Base-by-base conservation (phyloP, 2,329 filamentous ascomycete species). In the Emericellopsis atlantica region DNA sequence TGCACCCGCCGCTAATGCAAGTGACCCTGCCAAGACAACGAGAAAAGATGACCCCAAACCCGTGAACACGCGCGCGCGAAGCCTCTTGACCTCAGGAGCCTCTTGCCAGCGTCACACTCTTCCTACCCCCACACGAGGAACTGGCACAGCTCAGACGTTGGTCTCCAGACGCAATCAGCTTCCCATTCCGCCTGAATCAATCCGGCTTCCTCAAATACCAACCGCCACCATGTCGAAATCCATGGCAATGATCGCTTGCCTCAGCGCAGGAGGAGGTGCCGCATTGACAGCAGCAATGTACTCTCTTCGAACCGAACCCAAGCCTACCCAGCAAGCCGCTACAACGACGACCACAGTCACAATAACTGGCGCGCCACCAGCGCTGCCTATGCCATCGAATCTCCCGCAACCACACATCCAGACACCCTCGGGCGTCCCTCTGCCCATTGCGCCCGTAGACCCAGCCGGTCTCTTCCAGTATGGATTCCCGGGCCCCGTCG, bases 401-500 rank as follows among this genome's bases (percentile, higher is more conserved):
- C 26, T 29, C 26, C 26, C 26, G 12, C 26, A 29, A 12, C 26
- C 26, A 29, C 26, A 29, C 6, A 29, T 29, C 26, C 26, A 29
- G 26, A 29, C 26, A 12, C 45, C 58, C 11, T 48, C 62, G 39
- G 59, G 66, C 33, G 55, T 77, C 23, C 54, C 61, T n/a, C 47
- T 55, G 37, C 52, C 60, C 24, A 48, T 56, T 39, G 54, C 64
- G 10, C 76, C 73, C 31, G 82, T 89, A 54, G 74, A 90, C 60
- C 84, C 85, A 4, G 66, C 79, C 32, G 84, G 84, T 11, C 72
- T 90, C 49, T 84, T 88, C 61, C 75, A 88, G 51, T 90, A 90
- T 58, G 84, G 92, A 53, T 95, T 96, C 63, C 90, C 92, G 0
- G 92, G 92, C 44, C 92, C 92, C 26, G 67, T 95, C 32, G 73